Base-by-base conservation (phyloP, 2,329 filamentous ascomycete species). In the Ceratocystis diversiconidia region DNA sequence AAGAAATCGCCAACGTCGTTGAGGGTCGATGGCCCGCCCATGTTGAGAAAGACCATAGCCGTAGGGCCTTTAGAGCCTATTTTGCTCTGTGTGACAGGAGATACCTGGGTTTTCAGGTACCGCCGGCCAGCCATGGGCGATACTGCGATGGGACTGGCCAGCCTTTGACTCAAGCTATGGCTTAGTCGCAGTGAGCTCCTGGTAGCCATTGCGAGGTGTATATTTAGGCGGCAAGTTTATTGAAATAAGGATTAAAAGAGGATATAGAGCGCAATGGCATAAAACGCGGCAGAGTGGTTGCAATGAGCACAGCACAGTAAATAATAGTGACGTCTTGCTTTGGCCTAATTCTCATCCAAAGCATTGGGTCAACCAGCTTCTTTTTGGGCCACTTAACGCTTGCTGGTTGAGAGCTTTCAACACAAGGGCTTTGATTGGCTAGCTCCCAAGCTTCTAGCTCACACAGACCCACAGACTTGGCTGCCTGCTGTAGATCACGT, bases 1-100 rank as follows among this genome's bases (percentile, higher is more conserved):
- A 99, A 78, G 73, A 97, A 99, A 75, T 87, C 85, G 71, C 87
- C 86, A 44, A 99, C 94, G 78, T 99, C 91, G 70, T 86, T 84
- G 3, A 87, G 88, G 3, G 89, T 96, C 1, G 90, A 89, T 2
- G 94, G 94, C 0, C 94, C 94, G 68, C 94, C 94, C 94, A 99
- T 99, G 77, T 99, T 99, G 78, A 99, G 84, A 73, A 99, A 96
- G 15, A 99, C 94, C 85, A 99, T 97, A 55, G 94, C 94, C 3
- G 94, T 99, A 6, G 92, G 91, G 0, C 92, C 92, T 73, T 89
- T 80, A 52, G 81, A 82, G 12, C 82, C 83, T 0, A 83, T 83
- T 5, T 82, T 80, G 80, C 90, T 82, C 74, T 95, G 90, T 0
- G 89, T 92, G 25, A 94, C 90, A 6, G 90, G 89, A 10, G 89